Conservation (phyloP, 768 basidiomycete genomes). For the Rhodosporidiobolus odoratus region DNA sequence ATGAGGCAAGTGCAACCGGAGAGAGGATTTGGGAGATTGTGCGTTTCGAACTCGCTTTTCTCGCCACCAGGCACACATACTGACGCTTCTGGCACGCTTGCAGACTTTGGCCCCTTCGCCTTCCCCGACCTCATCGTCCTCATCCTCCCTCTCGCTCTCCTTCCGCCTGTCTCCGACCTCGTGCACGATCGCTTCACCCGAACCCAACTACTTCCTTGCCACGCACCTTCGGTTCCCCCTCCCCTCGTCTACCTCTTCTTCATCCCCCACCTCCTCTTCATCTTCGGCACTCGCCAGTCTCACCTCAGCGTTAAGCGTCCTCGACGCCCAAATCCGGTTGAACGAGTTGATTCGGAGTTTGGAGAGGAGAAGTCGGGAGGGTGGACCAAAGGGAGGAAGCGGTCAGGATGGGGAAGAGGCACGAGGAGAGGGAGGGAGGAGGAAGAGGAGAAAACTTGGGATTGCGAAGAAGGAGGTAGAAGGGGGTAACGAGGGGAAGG, state of each 20-base stretch:
- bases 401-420: background rate
- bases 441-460: background rate
- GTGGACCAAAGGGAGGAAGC: background rate
- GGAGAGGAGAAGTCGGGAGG: background rate
- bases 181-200: background rate
- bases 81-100: background rate
- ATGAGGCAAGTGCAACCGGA: background rate
- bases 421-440: background rate
- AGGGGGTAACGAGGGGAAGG: background rate
- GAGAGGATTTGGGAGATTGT: background rate
- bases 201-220: background rate
- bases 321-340: background rate
- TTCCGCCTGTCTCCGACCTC: background rate
- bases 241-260: too few species aligned
- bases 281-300: too few species aligned
- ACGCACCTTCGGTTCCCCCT: slow-evolving; percentile 1
- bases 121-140: background rate
- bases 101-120: background rate
- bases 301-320: background rate
- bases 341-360: background rate
- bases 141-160: background rate
- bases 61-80: too few species aligned
- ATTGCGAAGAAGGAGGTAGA: background rate
- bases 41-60: background rate
- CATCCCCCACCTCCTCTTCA: background rate